phyloP scores from a whole-genome alignment of 768 basidiomycete genomes.

The Aureoboletus auriporus region DNA sequence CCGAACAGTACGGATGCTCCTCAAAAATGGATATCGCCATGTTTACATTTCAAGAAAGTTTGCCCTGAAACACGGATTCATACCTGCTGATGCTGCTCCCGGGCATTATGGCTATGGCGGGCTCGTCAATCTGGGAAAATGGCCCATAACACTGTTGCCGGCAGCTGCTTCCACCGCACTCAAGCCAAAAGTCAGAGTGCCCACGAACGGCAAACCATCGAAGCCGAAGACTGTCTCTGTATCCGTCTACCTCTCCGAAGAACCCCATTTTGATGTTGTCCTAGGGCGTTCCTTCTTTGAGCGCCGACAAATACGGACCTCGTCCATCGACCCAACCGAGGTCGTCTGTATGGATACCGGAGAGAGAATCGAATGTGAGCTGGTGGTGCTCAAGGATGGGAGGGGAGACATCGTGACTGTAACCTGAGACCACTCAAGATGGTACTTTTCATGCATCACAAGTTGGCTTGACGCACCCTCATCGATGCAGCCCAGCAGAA shows the following conservation, averaged over 20 bases:
- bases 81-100: conserved; percentile 80
- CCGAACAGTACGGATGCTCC: conserved; percentile 78
- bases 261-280: conserved; percentile 93
- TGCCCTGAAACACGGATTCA: conserved; percentile 82
- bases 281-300: conserved; percentile 85
- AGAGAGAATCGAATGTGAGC: conserved; percentile 87
- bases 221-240: conserved; percentile 43
- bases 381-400: conserved; percentile 90
- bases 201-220: conserved; percentile 3
- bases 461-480: not conserved
- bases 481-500: too few species aligned
- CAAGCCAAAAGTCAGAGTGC: not conserved
- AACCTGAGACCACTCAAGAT: conserved; percentile 35
- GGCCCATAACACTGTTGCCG: conserved; percentile 73
- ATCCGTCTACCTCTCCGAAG: conserved; percentile 86
- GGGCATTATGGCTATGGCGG: conserved; percentile 95
- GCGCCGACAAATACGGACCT: conserved; percentile 77
- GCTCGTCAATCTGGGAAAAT: conserved; percentile 76
- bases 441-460: too few species aligned
- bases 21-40: conserved; percentile 87
- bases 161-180: conserved; percentile 7
- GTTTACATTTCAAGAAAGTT: conserved; percentile 97
- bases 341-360: conserved; percentile 91
- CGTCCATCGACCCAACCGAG: conserved; percentile 80
- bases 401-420: conserved; percentile 88